phyloP scores from a whole-genome alignment of 148 eudicot genomes.

The Camellia sinensis region DNA sequence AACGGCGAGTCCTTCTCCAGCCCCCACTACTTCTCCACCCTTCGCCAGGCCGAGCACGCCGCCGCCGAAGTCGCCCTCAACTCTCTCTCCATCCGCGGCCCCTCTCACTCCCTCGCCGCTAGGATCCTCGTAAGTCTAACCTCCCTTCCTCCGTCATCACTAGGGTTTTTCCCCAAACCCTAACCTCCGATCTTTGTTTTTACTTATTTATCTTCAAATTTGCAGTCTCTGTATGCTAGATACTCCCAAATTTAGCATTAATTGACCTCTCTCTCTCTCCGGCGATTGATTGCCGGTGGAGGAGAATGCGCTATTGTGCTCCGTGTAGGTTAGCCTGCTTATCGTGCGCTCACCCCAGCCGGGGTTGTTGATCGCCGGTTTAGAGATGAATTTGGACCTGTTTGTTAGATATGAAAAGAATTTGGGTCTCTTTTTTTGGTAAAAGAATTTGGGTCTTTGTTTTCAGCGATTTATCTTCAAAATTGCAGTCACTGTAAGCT shows the following conservation, averaged over 20 bases:
- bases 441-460: not conserved
- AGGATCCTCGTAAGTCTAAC: constrained; percentile 20
- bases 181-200: constrained; percentile 2
- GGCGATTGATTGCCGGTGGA: constrained; percentile 1
- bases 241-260: not conserved
- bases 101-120: constrained; percentile 28
- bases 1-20: constrained; percentile 24
- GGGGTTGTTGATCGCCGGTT: not conserved
- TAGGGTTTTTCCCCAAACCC: not conserved
- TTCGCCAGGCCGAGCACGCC: constrained; percentile 27
- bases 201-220: not conserved
- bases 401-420: not conserved
- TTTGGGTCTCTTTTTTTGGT: no score
- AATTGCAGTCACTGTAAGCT: not conserved
- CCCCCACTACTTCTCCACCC: constrained; percentile 24
- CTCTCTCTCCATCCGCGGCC: constrained; percentile 22
- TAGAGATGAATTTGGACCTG: not conserved
- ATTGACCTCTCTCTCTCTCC: not conserved
- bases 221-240: not conserved
- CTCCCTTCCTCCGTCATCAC: not conserved
- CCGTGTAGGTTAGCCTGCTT: constrained; percentile 1
- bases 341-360: constrained; percentile 3
- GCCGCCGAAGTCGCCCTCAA: constrained; percentile 25
- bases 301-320: not conserved
- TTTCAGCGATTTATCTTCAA: not conserved